Conservation (phyloP, 768 basidiomycete species). For the Suillus spraguei region DNA sequence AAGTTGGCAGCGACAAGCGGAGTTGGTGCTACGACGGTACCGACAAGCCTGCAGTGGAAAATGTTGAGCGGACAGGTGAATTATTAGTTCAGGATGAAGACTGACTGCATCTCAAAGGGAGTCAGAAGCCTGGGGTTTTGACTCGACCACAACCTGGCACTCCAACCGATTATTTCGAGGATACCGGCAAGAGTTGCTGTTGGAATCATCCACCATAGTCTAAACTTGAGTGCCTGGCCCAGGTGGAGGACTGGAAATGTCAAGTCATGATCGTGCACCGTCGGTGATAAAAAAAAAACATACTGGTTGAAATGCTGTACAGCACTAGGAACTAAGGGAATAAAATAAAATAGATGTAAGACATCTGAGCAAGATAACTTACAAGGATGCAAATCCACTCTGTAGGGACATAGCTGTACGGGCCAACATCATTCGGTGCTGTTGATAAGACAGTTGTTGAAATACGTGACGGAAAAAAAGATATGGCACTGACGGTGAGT, state of each 20-base stretch:
- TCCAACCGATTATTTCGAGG: slow-evolving; percentile 59
- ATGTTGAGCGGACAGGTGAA: neutral
- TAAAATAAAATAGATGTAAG: no score
- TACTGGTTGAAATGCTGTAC: slow-evolving; percentile 39
- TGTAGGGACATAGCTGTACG: no score
- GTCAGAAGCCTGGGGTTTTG: slow-evolving; percentile 17
- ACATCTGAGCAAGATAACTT: no score
- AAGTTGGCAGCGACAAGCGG: slow-evolving; percentile 60
- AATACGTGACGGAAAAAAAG: no score
- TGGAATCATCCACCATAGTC: slow-evolving; percentile 54
- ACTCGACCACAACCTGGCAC: slow-evolving; percentile 54
- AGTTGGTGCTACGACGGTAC: slow-evolving; percentile 56
- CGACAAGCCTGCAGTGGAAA: slow-evolving; percentile 31
- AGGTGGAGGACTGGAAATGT: slow-evolving; percentile 45
- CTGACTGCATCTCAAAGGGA: slow-evolving; percentile 49
- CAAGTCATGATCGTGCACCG: neutral
- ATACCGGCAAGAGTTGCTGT: slow-evolving; percentile 50
- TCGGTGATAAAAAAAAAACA: slow-evolving; percentile 12
- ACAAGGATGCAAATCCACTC: no score
- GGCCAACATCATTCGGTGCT: no score
- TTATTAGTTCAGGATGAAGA: neutral
- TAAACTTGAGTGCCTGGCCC: slow-evolving; percentile 44
- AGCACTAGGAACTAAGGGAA: no score
- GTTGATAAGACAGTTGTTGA: neutral
- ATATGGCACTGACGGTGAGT: neutral